These are phyloP conservation scores for Phytophthora colocasiae DNA, from an alignment of 352 stramenopile species.

Conservation along the genomic window DNA sequence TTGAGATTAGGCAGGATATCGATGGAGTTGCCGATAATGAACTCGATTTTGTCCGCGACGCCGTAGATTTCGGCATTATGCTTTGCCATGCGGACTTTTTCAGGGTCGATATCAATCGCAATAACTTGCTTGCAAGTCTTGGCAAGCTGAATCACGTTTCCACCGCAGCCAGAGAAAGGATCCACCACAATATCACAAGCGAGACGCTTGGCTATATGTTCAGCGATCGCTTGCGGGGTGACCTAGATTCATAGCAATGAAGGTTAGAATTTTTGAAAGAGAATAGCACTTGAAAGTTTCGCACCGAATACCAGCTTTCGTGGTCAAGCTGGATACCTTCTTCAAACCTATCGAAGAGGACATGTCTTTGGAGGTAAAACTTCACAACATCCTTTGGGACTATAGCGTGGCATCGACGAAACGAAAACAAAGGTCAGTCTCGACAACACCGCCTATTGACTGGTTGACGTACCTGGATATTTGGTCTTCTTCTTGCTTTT, in stretches of 20 bases:
- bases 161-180: constrained; percentile 92
- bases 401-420: constrained; percentile 11
- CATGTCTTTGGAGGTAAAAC: constrained; percentile 92
- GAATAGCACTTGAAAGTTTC: constrained; percentile 3
- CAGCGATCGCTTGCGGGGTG: constrained; percentile 91
- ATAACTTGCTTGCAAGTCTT: constrained; percentile 90
- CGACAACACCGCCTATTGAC: background rate
- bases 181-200: constrained; percentile 90
- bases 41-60: constrained; percentile 92
- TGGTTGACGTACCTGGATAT: constrained; percentile 39
- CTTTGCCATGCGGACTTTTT: constrained; percentile 90
- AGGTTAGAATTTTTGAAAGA: background rate
- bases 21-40: constrained; percentile 90
- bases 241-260: constrained; percentile 47
- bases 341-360: constrained; percentile 92
- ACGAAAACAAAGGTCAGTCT: constrained; percentile 3
- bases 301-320: constrained; percentile 93
- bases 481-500: constrained; percentile 34
- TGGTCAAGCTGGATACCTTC: constrained; percentile 92
- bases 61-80: constrained; percentile 93
- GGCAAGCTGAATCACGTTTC: constrained; percentile 95
- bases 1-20: constrained; percentile 76
- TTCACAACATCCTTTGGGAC: constrained; percentile 69
- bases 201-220: constrained; percentile 85
- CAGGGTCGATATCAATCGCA: constrained; percentile 92